Evolutionary conservation across 768 basidiomycete genomes (phyloP), one percentile per base, ranked within the genome.

Genomic region (Piloderma croceum): DNA sequence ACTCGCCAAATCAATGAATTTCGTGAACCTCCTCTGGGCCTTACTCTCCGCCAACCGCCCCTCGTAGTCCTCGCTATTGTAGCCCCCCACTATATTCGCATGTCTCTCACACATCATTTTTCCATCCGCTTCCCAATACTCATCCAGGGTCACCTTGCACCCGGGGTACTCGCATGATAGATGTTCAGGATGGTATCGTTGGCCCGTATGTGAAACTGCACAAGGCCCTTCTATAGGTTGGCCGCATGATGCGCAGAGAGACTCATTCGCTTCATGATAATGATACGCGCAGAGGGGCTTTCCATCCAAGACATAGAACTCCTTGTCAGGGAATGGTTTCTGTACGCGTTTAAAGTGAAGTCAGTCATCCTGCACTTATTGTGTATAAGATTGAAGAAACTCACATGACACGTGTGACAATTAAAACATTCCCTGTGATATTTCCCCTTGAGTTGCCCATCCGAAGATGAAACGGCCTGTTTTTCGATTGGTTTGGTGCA

Each of bases 361-460:
- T n/a, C n/a, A n/a, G n/a, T n/a, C n/a, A n/a, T n/a, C n/a, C n/a
- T n/a, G n/a, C n/a, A n/a, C n/a, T n/a, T n/a, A n/a, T n/a, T n/a
- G n/a, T n/a, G n/a, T n/a, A n/a, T n/a, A n/a, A n/a, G 24, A 23
- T 24, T 24, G 35, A 43, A 47, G 41, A 35, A 21, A 63, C 71
- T 43, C 58, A 87, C 84, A 54, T 87, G 77, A 63, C 92, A 96
- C 3, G 68, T 76, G 45, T 79, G 70, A 63, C 92, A 97, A 51
- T 82, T 89, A 58, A 97, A 97, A 64, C 92, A 97, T 27, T 81
- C 79, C 43, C 79, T 77, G 56, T 94, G 92, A 61, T 93, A 94
- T 60, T 97, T 97, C 44, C 92, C 92, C 61, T 93, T 93, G 34
- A 97, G 71, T 61, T 94, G 92, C 2, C 92, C 92, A 54, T 97